phyloP scores from a whole-genome alignment of 345 rosid genomes.

The Brassica rapa region DNA sequence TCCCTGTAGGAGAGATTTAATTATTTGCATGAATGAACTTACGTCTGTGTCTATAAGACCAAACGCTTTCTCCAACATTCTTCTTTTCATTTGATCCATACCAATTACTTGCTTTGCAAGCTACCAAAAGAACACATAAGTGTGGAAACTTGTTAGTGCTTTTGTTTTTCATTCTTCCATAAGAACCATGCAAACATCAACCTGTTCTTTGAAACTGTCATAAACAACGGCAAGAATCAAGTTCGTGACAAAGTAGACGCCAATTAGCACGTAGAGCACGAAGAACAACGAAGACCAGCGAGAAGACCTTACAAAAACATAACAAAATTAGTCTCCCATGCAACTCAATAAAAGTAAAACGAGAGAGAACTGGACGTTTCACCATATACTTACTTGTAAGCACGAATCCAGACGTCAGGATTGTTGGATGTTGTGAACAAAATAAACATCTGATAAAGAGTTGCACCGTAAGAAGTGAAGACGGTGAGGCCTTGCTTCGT shows the following conservation, averaged over 20 bases:
- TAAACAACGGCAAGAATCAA: slow-evolving; percentile 97
- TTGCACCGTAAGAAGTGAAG: slow-evolving; percentile 75
- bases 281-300: slow-evolving; percentile 87
- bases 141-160: neutral
- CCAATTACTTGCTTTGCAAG: slow-evolving; percentile 85
- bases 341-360: neutral
- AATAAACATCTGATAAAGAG: slow-evolving; percentile 86
- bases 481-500: slow-evolving; percentile 71
- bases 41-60: slow-evolving; percentile 73
- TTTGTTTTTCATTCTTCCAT: neutral
- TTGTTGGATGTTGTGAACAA: slow-evolving; percentile 96
- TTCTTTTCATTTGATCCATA: slow-evolving; percentile 69
- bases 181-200: slow-evolving; percentile 31
- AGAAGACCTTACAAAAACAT: slow-evolving; percentile 61
- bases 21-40: slow-evolving; percentile 41
- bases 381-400: slow-evolving; percentile 79
- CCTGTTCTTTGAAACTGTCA: slow-evolving; percentile 96
- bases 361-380: neutral
- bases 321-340: slow-evolving; percentile 25
- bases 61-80: slow-evolving; percentile 78
- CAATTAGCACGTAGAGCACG: slow-evolving; percentile 78
- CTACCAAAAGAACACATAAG: slow-evolving; percentile 44
- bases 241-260: slow-evolving; percentile 95
- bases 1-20: slow-evolving; percentile 18
- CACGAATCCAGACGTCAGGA: slow-evolving; percentile 98